Base-by-base conservation (phyloP, 2,329 filamentous ascomycete genomes). In the Colletotrichum brevisporum region DNA sequence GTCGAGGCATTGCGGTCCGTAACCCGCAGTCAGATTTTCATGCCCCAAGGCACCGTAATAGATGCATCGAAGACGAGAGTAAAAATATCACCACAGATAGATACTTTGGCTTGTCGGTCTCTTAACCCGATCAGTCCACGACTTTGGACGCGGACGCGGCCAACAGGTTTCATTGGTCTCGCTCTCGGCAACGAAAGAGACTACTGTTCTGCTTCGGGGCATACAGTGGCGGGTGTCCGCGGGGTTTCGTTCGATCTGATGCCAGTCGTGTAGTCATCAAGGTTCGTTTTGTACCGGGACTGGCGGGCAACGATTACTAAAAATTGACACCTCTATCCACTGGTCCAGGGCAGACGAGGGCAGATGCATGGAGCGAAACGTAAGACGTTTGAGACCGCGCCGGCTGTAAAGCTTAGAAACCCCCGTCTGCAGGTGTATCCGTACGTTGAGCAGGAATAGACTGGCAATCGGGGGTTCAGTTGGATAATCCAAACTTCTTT, bases 301-400 rank as follows among this genome's bases (percentile, higher is more conserved):
- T 53, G 12, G 51, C 48, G 43, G 24, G 51, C 36, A 18, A 50
- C 55, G 50, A 43, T 48, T 48, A 45, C 56, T 47, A 36, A 52
- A 36, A 36, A 36, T 36, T 36, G 31, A 36, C 31, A 36, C 31
- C 9, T 31, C 39, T 13, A 3, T 26, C 26, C 50, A 51, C 21
- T 24, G 21, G 21, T 24, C 4, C 21, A 24, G 21, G 21, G 21
- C 21, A 24, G 21, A 24, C 21, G 21, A 24, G 21, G 43, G 47
- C 53, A 57, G 67, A 26, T 41, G 21, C 47, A 50, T 24, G 50
- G 26, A 31, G 43, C 63, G 63, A 70, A 70, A 70, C 67, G 67
- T 63, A 63, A 62, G 48, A 54, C 67, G 63, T 70, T 70, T 70
- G 67, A 70, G 58, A 56, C 57, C 52, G 39, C 55, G 50, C 59